Evolutionary conservation across 306 rosid genomes (phyloP).

Genomic region (Vigna trinervia): DNA sequence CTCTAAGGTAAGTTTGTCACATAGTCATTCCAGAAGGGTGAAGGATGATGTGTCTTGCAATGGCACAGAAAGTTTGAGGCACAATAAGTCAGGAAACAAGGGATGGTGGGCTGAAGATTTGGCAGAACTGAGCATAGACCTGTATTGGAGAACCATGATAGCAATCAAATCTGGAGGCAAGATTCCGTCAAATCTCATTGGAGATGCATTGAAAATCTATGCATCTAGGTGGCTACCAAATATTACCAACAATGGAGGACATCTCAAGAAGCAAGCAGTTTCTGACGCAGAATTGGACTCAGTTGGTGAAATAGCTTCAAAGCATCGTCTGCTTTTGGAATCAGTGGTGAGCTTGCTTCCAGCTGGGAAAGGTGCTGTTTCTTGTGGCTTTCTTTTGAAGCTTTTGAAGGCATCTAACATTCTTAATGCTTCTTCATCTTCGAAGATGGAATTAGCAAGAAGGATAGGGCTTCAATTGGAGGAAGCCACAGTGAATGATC

Average conservation of each 20-base stretch:
- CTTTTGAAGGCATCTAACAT: slow-evolving; percentile 89
- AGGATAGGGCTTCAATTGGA: slow-evolving; percentile 85
- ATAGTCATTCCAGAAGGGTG: slow-evolving; percentile 75
- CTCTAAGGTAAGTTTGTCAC: slow-evolving; percentile 75
- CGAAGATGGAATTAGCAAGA: slow-evolving; percentile 83
- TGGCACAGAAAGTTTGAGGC: slow-evolving; percentile 68
- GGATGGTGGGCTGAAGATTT: slow-evolving; percentile 99
- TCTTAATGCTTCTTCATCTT: slow-evolving; percentile 81
- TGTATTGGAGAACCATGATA: slow-evolving; percentile 93
- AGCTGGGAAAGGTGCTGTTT: slow-evolving; percentile 83
- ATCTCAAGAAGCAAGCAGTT: slow-evolving; percentile 43
- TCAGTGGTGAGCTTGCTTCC: slow-evolving; percentile 92
- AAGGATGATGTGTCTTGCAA: slow-evolving; percentile 81
- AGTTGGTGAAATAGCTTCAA: slow-evolving; percentile 62
- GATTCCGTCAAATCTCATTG: slow-evolving; percentile 71
- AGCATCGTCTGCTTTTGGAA: slow-evolving; percentile 82
- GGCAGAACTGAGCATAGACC: slow-evolving; percentile 91
- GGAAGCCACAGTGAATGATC: slow-evolving; percentile 79
- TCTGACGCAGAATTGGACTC: slow-evolving; percentile 66
- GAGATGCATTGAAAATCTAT: slow-evolving; percentile 89
- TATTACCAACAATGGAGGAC: slow-evolving; percentile 59
- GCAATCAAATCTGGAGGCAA: slow-evolving; percentile 84
- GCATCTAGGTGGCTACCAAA: slow-evolving; percentile 87
- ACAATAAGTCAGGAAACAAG: slow-evolving; percentile 54
- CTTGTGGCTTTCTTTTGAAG: slow-evolving; percentile 83